Base-by-base conservation (phyloP, 352 stramenopile genomes). In the Pythium dissotocum region DNA sequence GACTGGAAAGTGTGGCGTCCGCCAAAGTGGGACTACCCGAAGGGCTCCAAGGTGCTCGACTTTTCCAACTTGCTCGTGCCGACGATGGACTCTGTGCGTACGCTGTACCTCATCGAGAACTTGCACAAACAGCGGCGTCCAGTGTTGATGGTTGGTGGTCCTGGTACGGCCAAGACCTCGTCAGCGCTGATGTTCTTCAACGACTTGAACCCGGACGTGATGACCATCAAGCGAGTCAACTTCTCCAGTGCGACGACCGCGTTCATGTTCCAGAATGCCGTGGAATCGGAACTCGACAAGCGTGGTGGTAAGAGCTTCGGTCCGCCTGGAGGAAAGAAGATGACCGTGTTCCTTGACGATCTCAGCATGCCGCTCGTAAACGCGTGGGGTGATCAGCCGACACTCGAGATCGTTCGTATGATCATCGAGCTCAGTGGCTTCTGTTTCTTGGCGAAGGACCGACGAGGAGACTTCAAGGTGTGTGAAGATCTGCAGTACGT, bases 301-400 rank as follows among this genome's bases (percentile, higher is more conserved):
- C 91, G 97, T 44, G 97, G 97, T 35, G 97, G 97, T 13, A 98
- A 98, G 77, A 99, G 97, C 65, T 99, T 99, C 73, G 97, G 97
- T 33, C 97, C 97, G 38, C 96, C 97, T 6, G 97, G 97, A 56
- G 97, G 97, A 18, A 99, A 99, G 79, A 98, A 98, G 69, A 99
- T 99, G 97, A 99, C 96, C 0, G 96, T 99, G 12, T 99, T 99
- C 69, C 87, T 99, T 21, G 97, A 99, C 78, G 97, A 99, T 86
- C 75, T 99, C 18, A 97, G 88, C 63, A 98, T 98, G 93, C 95
- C 95, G 2, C 90, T 98, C 56, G 96, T 99, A n/a, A 99, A 99
- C 66, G 96, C 92, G 21, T 99, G 97, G 97, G 97, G 97, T 6
- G 97, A 99, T 69, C 97, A 99, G 79, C 97, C 97, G 53, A 99